Conservation (phyloP, 352 stramenopile species). For the Phytophthora cactorum region DNA sequence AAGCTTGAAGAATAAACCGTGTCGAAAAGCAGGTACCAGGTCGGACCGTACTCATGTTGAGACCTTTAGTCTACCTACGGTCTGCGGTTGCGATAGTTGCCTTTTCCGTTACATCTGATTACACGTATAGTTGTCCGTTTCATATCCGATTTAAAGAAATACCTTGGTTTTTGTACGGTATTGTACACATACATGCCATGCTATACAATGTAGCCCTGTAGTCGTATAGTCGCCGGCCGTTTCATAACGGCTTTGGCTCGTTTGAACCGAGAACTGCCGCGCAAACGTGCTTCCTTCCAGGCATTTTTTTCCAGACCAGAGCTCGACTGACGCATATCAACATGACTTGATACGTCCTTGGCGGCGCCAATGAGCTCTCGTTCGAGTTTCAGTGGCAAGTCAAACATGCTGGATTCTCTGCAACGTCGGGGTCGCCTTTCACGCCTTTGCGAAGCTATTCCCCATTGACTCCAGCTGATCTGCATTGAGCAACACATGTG, state of each 20-base stretch:
- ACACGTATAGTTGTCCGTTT: background rate
- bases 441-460: constrained; percentile 1
- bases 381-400: constrained; percentile 27
- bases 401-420: constrained; percentile 24
- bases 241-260: constrained; percentile 12
- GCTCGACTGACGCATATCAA: constrained; percentile 10
- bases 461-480: background rate
- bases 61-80: constrained; percentile 5
- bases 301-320: constrained; percentile 27
- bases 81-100: too few species aligned
- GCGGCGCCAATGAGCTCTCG: constrained; percentile 11
- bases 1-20: constrained; percentile 16
- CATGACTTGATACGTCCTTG: constrained; percentile 8
- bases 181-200: background rate
- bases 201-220: constrained; percentile 7
- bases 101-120: constrained; percentile 17
- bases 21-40: constrained; percentile 10
- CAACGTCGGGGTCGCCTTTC: constrained; percentile 25
- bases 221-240: constrained; percentile 8
- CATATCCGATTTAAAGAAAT: background rate
- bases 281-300: constrained; percentile 27
- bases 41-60: constrained; percentile 13
- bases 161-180: background rate
- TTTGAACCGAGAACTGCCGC: constrained; percentile 24
- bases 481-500: background rate